phyloP scores from a whole-genome alignment of 495 filamentous ascomycete species.

The Penicillium waksmanii region DNA sequence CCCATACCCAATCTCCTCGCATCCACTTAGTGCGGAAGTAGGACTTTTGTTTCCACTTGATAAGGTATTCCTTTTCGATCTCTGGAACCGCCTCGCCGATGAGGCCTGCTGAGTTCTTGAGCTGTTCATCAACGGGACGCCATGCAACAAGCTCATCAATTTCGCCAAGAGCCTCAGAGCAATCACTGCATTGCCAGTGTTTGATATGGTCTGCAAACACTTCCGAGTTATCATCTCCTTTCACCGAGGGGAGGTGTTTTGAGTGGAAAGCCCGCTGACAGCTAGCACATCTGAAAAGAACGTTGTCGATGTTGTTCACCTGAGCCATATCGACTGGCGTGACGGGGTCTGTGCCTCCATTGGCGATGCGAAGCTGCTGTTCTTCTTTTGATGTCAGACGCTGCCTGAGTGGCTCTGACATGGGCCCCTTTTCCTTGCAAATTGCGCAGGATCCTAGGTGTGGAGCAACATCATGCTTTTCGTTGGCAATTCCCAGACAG shows the following conservation, averaged over 20 bases:
- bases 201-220: constrained; percentile 61
- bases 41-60: constrained; percentile 82
- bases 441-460: constrained; percentile 68
- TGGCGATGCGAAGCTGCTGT: constrained; percentile 76
- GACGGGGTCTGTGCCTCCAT: constrained; percentile 77
- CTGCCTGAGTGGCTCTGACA: constrained; percentile 70
- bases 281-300: constrained; percentile 78
- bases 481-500: constrained; percentile 68
- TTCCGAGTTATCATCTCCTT: constrained; percentile 40
- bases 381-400: constrained; percentile 77
- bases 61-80: constrained; percentile 82
- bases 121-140: constrained; percentile 64
- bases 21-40: constrained; percentile 83
- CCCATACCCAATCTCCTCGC: constrained; percentile 87
- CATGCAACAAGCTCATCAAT: constrained; percentile 81
- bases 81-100: constrained; percentile 61
- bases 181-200: constrained; percentile 78
- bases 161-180: constrained; percentile 59
- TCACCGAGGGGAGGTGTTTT: constrained; percentile 62
- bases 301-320: constrained; percentile 72
- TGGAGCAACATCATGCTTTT: constrained; percentile 71
- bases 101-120: constrained; percentile 44
- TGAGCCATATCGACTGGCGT: constrained; percentile 60
- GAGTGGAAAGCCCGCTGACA: constrained; percentile 86
- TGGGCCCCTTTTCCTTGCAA: constrained; percentile 63